Evolutionary conservation across 2,329 filamentous ascomycete genomes (phyloP).

Genomic region (Fusarium papillatum): DNA sequence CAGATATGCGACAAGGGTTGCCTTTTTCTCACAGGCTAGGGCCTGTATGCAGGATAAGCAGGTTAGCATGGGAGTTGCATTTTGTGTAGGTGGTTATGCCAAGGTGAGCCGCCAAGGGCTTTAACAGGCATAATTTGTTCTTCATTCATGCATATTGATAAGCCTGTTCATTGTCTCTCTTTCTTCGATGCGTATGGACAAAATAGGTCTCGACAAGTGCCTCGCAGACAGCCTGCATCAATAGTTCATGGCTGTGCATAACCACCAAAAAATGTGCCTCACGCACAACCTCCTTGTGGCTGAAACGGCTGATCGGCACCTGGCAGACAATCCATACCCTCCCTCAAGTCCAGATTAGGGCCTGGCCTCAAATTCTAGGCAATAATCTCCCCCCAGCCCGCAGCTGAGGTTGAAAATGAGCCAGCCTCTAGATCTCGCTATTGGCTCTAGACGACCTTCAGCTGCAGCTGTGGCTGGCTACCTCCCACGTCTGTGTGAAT

Average conservation of each 20-base stretch:
- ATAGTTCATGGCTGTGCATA: not conserved
- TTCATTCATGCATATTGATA: not conserved
- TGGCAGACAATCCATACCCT: not conserved
- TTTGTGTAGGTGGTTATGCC: not conserved
- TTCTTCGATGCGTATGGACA: not conserved
- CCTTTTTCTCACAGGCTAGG: not conserved
- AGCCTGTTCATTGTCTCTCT: not conserved
- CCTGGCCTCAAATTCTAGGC: not conserved
- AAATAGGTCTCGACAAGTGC: not conserved
- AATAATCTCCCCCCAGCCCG: not conserved
- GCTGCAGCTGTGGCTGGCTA: not conserved
- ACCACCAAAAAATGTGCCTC: not conserved
- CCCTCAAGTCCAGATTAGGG: not conserved
- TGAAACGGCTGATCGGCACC: not conserved
- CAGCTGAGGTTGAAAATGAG: slow-evolving; percentile 1
- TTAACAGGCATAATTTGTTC: not conserved
- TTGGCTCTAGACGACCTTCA: not conserved
- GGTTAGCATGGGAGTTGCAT: too few species aligned
- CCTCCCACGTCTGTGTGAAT: not conserved
- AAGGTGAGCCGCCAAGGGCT: not conserved
- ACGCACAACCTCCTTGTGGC: not conserved
- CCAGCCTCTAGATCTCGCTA: not conserved
- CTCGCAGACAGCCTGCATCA: not conserved
- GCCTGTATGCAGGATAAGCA: not conserved
- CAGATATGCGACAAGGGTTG: not conserved